Percentiles rank a stretch among this genome's conserved stretches.
These are phyloP conservation scores for Simplicillium aogashimaense DNA, from an alignment of 2,329 filamentous ascomycete genomes.

Conservation along the genomic window DNA sequence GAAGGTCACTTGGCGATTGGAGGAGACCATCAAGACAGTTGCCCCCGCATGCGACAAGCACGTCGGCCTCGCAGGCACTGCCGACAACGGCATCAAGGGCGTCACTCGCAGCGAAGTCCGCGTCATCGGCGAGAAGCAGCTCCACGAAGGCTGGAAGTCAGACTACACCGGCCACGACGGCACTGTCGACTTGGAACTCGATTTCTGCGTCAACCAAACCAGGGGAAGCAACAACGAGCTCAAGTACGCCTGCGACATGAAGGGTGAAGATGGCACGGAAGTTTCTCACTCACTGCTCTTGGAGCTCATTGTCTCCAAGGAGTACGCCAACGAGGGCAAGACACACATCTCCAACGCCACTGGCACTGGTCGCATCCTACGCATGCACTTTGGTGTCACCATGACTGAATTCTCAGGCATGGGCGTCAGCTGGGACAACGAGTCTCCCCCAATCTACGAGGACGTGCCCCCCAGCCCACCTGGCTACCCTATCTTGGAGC, in stretches of 20 bases:
- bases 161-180: constrained; percentile 43
- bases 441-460: constrained; percentile 87
- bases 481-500: constrained; percentile 39
- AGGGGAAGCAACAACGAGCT: constrained; percentile 36
- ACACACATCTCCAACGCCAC: constrained; percentile 67
- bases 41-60: constrained; percentile 76
- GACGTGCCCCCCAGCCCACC: constrained; percentile 85
- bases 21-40: constrained; percentile 73
- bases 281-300: constrained; percentile 80
- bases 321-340: constrained; percentile 67
- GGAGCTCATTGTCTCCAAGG: constrained; percentile 89
- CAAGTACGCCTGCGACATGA: constrained; percentile 69
- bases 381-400: constrained; percentile 80
- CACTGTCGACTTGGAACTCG: constrained; percentile 63
- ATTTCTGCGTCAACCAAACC: constrained; percentile 37
- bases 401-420: constrained; percentile 78
- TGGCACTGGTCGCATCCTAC: constrained; percentile 78
- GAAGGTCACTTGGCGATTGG: constrained; percentile 86
- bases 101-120: constrained; percentile 65
- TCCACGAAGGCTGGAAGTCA: constrained; percentile 87
- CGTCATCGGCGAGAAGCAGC: constrained; percentile 68
- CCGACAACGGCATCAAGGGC: constrained; percentile 46
- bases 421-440: constrained; percentile 94
- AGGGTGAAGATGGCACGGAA: constrained; percentile 63
- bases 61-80: constrained; percentile 36